Evolutionary conservation across 2,329 filamentous ascomycete genomes (phyloP).

Genomic region (Cordyceps cateniannulata): DNA sequence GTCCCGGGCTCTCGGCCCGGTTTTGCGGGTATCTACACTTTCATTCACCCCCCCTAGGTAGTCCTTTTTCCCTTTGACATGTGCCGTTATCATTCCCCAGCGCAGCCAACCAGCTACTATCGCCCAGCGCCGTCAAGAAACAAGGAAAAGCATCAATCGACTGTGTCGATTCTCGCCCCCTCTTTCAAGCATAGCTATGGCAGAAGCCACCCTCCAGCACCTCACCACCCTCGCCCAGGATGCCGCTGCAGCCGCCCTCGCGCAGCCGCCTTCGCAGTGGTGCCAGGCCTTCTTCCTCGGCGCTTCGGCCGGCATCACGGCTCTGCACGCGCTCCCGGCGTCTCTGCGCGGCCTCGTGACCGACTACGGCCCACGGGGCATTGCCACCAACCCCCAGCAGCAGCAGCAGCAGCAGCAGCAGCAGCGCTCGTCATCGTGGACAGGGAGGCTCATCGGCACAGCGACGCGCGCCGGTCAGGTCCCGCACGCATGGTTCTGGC

Average conservation of each 20-base stretch:
- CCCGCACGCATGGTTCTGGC: constrained; percentile 82
- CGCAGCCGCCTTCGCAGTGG: constrained; percentile 23
- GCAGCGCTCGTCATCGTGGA: neutral
- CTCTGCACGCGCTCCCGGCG: constrained; percentile 37
- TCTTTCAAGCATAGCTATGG: neutral
- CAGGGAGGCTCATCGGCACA: constrained; percentile 25
- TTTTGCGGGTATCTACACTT: constrained; percentile 1
- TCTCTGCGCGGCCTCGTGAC: constrained; percentile 39
- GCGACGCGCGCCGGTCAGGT: constrained; percentile 45
- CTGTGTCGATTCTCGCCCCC: neutral
- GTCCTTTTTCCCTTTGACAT: too few species aligned
- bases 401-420: constrained; percentile 6
- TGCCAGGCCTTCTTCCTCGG: constrained; percentile 44
- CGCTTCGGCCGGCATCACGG: constrained; percentile 33
- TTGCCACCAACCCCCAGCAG: constrained; percentile 16
- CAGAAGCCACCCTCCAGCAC: neutral
- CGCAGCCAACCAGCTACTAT: too few species aligned
- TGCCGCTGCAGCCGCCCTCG: neutral
- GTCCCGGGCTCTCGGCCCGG: neutral
- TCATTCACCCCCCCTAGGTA: too few species aligned
- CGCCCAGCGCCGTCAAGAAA: too few species aligned
- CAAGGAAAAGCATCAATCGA: too few species aligned
- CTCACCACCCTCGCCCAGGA: neutral
- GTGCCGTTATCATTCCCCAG: too few species aligned
- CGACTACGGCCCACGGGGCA: constrained; percentile 44